A percentile compares a stretch with the other conserved stretches of the same genome.
Conservation (phyloP, 108 stramenopile species). For the Fragilariopsis cylindrus region DNA sequence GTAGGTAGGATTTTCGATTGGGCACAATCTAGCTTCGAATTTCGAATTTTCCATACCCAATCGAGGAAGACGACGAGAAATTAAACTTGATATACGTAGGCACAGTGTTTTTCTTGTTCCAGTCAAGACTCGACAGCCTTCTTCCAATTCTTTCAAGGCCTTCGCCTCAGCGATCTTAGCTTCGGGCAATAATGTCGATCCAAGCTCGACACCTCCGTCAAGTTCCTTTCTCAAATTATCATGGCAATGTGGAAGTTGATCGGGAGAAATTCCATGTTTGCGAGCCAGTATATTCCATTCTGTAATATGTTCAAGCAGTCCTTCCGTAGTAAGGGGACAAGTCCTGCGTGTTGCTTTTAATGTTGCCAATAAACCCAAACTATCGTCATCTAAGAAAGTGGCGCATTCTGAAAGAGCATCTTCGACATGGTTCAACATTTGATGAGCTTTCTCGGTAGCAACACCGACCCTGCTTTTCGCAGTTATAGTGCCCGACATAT, state of each 20-base stretch:
- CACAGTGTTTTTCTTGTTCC: conserved; percentile 47
- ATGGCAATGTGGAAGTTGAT: conserved; percentile 64
- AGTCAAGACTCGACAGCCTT: conserved; percentile 47
- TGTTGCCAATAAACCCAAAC: conserved; percentile 46
- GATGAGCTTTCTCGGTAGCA: conserved; percentile 65
- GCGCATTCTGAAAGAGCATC: conserved; percentile 54
- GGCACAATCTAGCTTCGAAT: conserved; percentile 49
- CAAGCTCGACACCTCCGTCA: conserved; percentile 71
- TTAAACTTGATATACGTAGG: conserved; percentile 45
- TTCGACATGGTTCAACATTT: conserved; percentile 70
- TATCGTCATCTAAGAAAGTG: conserved; percentile 54
- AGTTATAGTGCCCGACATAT: neutral
- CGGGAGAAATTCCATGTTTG: conserved; percentile 75
- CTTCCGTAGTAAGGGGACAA: conserved; percentile 55
- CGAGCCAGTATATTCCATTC: conserved; percentile 82
- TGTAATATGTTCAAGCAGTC: conserved; percentile 54
- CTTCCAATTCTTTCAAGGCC: conserved; percentile 45
- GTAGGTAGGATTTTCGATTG: conserved; percentile 15
- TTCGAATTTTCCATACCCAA: conserved; percentile 70
- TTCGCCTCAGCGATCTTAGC: conserved; percentile 52
- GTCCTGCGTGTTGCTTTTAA: conserved; percentile 41
- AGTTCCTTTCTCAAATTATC: conserved; percentile 58
- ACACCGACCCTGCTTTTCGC: conserved; percentile 22
- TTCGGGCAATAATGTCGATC: conserved; percentile 46
- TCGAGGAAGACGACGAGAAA: conserved; percentile 56